A percentile compares a stretch with the other conserved stretches of the same genome.
Conservation (phyloP, 305 asterid genomes). For the Fraxinus platypoda region DNA sequence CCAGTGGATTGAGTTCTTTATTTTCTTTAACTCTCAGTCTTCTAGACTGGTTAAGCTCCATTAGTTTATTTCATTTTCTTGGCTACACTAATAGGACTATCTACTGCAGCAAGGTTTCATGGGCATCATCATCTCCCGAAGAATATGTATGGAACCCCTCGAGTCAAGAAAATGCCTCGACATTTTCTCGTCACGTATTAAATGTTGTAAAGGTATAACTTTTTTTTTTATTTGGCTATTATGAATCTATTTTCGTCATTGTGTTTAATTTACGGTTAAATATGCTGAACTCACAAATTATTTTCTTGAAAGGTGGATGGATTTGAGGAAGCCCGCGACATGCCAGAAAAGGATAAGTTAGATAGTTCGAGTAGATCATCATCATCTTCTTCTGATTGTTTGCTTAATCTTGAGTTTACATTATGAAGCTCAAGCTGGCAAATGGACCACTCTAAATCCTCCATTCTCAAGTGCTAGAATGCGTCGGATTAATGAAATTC, state of each 20-base stretch:
- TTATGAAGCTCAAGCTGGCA: conserved; percentile 43
- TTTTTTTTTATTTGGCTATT: background rate
- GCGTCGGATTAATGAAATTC: background rate
- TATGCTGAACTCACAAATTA: background rate
- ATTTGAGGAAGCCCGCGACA: conserved; percentile 5
- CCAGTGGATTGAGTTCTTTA: background rate
- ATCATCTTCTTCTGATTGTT: conserved; percentile 15
- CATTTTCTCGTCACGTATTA: conserved; percentile 6
- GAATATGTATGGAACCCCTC: conserved; percentile 28
- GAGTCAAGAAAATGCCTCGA: conserved; percentile 20
- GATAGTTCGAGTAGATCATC: background rate
- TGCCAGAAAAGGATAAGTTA: conserved; percentile 13
- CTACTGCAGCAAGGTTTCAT: conserved; percentile 17
- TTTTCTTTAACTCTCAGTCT: background rate
- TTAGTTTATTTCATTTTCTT: background rate
- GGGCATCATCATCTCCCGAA: conserved; percentile 15
- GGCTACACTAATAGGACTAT: background rate
- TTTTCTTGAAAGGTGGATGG: conserved; percentile 22
- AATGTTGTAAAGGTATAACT: conserved; percentile 21
- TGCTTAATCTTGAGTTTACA: conserved; percentile 44
- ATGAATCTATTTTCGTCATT: background rate
- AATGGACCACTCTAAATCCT: conserved; percentile 22
- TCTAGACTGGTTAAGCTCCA: background rate
- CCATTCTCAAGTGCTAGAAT: conserved; percentile 34
- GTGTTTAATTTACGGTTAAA: background rate